These are phyloP conservation scores for Fragilaria crotonensis DNA, from an alignment of 108 stramenopile genomes.

Conservation along the genomic window DNA sequence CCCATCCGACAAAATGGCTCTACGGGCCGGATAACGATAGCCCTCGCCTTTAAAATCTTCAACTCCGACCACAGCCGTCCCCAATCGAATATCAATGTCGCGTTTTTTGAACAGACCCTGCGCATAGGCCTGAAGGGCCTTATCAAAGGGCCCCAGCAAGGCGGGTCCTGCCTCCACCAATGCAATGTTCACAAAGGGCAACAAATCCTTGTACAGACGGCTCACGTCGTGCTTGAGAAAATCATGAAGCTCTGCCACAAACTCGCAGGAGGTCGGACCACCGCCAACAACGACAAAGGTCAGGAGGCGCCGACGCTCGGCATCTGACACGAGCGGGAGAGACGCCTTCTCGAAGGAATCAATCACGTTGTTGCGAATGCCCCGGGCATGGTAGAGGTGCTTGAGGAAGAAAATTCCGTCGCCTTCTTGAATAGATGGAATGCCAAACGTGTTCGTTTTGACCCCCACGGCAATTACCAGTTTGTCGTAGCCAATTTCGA, in stretches of 20 bases:
- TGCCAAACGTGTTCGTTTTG: conserved; percentile 86
- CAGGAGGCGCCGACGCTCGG: conserved; percentile 76
- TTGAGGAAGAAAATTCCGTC: conserved; percentile 91
- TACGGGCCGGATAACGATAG: conserved; percentile 34
- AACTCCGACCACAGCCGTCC: conserved; percentile 52
- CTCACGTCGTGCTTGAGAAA: conserved; percentile 84
- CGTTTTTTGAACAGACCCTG: conserved; percentile 53
- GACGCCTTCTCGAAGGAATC: conserved; percentile 95
- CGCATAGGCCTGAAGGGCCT: conserved; percentile 66
- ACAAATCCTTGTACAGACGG: conserved; percentile 81
- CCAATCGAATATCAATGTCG: conserved; percentile 66
- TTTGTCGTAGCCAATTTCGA: conserved; percentile 83
- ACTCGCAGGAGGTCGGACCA: conserved; percentile 95
- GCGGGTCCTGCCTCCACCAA: conserved; percentile 89
- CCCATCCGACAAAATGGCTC: conserved; percentile 74
- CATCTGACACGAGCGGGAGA: conserved; percentile 53
- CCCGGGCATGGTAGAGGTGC: conserved; percentile 89
- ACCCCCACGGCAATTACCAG: conserved; percentile 84
- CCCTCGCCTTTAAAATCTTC: conserved; percentile 38
- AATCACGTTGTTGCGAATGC: conserved; percentile 87
- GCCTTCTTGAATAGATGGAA: conserved; percentile 38
- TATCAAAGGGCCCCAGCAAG: conserved; percentile 89
- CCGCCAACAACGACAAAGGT: conserved; percentile 96
- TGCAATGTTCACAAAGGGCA: conserved; percentile 65
- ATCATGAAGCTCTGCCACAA: conserved; percentile 89